Evolutionary conservation across 768 basidiomycete genomes (phyloP), one percentile per base, ranked within the genome.

Genomic region (Neoboletus subvelutipes): DNA sequence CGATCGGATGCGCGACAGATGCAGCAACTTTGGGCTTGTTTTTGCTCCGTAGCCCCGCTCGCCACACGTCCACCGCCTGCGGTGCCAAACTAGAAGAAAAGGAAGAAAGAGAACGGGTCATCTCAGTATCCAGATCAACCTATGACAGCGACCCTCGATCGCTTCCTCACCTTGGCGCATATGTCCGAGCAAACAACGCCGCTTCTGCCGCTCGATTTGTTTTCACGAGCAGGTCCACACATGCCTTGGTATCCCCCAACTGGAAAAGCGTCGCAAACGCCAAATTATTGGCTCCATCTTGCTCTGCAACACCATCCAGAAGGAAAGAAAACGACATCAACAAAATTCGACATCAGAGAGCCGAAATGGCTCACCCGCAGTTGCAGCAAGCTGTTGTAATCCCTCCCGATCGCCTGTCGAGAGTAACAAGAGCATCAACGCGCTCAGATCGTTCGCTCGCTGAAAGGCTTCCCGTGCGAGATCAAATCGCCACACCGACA

Each of bases 151-250:
- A 28, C 11, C 57, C 58, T 42, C 37, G 50, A 37, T 49, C 28
- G 5, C 10, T 33, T 28, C 58, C 77, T 36, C 48, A 88, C 88
- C 86, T 88, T 2, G 97, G 95, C 4, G 86, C 85, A 74, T 98
- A 98, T 9, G 94, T 96, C 55, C 97, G 83, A 18, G 96, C 92
- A 67, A 98, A 95, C 56, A 97, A 71, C 10, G 94, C 95, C 10
- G 94, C 97, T 72, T 99, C 97, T 0, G 94, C 88, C 18, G 87
- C 82, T 26, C 96, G 84, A 58, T 89, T 84, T 4, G 97, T 98
- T 67, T 87, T 84, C 47, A 89, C 74, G 28, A 99, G 77, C 29
- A 98, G 75, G 66, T 95, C 92, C 28, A 96, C 86, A 68, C 94
- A 96, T 5, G 80, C 76, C 24, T 79, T 76, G 0, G 86, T 76